phyloP scores from a whole-genome alignment of 306 rosid genomes.

The Crataegus laevigata region DNA sequence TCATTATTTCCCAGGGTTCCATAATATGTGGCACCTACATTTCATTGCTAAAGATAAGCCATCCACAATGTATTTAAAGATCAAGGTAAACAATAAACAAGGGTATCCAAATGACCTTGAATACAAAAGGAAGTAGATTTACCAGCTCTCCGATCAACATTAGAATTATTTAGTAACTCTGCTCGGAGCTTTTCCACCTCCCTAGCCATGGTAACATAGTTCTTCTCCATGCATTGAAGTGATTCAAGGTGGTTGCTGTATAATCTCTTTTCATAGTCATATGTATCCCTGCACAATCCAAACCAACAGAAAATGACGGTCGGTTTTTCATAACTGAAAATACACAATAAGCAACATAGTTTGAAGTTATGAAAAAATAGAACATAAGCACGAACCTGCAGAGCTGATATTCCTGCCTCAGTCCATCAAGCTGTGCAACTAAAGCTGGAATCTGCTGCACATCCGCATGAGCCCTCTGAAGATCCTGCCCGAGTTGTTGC shows the following conservation, averaged over 20 bases:
- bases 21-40: conserved; percentile 70
- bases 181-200: conserved; percentile 94
- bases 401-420: conserved; percentile 84
- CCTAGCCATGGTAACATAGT: conserved; percentile 83
- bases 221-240: conserved; percentile 92
- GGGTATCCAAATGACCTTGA: not conserved
- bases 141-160: conserved; percentile 64
- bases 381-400: conserved; percentile 51
- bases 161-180: conserved; percentile 58
- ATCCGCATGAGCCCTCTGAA: conserved; percentile 70
- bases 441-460: conserved; percentile 75
- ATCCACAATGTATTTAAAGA: conserved; percentile 13
- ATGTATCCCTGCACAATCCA: conserved; percentile 67
- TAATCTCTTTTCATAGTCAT: conserved; percentile 80
- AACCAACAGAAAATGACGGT: conserved; percentile 15
- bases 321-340: not conserved
- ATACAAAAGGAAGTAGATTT: conserved; percentile 21
- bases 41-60: conserved; percentile 21
- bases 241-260: conserved; percentile 94
- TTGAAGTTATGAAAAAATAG: not conserved
- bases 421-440: conserved; percentile 61
- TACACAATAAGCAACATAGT: not conserved
- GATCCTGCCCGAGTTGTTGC: conserved; percentile 68
- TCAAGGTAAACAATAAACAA: conserved; percentile 19
- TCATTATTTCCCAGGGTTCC: conserved; percentile 64